Evolutionary conservation across 805 yeast species (phyloP), one percentile per base, ranked within the genome.

Genomic region (Ogataea paradorogensis): DNA sequence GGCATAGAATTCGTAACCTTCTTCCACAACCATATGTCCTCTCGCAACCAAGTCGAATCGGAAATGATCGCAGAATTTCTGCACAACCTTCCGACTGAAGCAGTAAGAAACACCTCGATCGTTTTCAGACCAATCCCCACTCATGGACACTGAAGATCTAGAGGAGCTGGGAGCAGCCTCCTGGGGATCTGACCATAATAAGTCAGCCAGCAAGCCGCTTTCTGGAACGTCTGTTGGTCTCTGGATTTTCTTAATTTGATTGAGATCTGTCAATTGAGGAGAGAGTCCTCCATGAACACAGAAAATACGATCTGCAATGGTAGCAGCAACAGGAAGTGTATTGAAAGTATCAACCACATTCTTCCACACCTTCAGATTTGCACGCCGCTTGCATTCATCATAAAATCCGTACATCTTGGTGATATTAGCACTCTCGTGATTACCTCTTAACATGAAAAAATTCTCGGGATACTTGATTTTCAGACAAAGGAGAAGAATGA

Each of bases 11-110:
- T 85, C 93, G 57, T 85, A 85, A 3, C 95, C 95, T 57, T 85
- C 91, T 59, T 85, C 91, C 27, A 85, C 95, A 31, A 85, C 93
- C 95, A 85, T 85, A 58, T 85, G 95, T 7, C 91, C 95, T 53
- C 95, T 67, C 32, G 84, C 86, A 47, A 85, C 78, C 56, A 85
- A 65, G 62, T 85, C 95, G 63, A 85, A 80, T 39, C 80, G 78
- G 59, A 84, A 84, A 27, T 69, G 69, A 35, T 73, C 65, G 52
- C 82, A 76, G 56, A 85, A 85, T 48, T 73, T 70, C 51, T 80
- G 82, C n/a, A 84, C 86, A 37, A 83, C 82, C 38, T 74, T 82
- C 49, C 76, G 78, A 32, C 84, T 85, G 59, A 84, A 85, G 55
- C 87, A 78, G 55, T 80, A 85, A 5, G 88, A 80, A 2, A 85